phyloP scores from a whole-genome alignment of 2,329 filamentous ascomycete species.

The Blastomyces parvus region DNA sequence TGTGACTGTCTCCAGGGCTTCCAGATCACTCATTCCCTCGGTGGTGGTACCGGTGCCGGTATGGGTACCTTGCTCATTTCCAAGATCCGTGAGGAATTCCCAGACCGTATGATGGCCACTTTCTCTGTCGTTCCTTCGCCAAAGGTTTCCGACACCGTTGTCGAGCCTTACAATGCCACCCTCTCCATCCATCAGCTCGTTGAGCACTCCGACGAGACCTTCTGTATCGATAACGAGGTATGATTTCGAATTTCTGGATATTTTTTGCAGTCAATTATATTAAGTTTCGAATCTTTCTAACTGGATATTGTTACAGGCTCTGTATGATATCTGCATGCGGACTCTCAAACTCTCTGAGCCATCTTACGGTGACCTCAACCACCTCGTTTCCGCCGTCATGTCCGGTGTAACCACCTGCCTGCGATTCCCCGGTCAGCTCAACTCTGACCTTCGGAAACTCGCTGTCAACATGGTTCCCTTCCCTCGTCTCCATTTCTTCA shows the following conservation, averaged over 20 bases:
- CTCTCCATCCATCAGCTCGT: constrained; percentile 98
- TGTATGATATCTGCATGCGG: constrained; percentile 99
- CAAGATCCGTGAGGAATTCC: constrained; percentile 99
- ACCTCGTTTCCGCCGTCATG: constrained; percentile 99
- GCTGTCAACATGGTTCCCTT: constrained; percentile 99
- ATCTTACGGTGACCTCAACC: constrained; percentile 98
- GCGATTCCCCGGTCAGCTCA: constrained; percentile 98
- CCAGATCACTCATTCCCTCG: constrained; percentile 99
- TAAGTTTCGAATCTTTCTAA: background rate
- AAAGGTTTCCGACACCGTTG: constrained; percentile 99
- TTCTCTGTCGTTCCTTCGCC: constrained; percentile 98
- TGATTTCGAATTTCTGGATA: background rate
- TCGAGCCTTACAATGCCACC: constrained; percentile 99
- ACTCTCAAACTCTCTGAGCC: constrained; percentile 98
- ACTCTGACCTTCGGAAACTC: constrained; percentile 98
- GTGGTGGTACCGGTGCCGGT: constrained; percentile 99
- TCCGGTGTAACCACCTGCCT: constrained; percentile 97
- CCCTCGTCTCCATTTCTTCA: constrained; percentile 99
- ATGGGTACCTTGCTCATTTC: constrained; percentile 99
- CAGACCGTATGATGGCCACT: constrained; percentile 99
- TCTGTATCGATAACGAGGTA: constrained; percentile 99
- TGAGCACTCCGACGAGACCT: constrained; percentile 99
- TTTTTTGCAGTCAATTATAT: background rate
- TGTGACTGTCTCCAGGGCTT: constrained; percentile 99
- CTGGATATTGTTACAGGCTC: constrained; percentile 45